phyloP scores from a whole-genome alignment of 1,284 basidiomycete genomes.

The Ustilago vetiveriae region DNA sequence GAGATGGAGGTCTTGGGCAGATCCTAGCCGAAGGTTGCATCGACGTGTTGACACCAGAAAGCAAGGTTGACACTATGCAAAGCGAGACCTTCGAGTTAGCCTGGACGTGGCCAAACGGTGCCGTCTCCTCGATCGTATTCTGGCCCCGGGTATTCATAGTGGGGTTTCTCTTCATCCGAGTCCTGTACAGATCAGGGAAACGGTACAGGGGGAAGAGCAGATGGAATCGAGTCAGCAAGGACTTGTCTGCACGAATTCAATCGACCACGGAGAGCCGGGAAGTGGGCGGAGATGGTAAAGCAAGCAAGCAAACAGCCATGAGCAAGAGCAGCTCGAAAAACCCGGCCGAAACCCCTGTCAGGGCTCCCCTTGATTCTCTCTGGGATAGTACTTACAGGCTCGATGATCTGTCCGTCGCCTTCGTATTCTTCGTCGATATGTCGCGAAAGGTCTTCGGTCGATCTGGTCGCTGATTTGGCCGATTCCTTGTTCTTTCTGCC shows the following conservation, averaged over 20 bases:
- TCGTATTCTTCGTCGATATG: constrained; percentile 56
- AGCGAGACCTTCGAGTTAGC: not conserved
- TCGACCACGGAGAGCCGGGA: no score
- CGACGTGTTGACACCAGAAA: no score
- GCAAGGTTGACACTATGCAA: no score
- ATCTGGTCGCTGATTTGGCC: constrained; percentile 14
- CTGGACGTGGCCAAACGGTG: constrained; percentile 48
- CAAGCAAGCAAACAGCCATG: not conserved
- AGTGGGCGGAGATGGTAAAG: constrained; percentile 6
- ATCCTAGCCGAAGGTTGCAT: no score
- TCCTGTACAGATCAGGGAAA: constrained; percentile 24
- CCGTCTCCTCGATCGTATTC: constrained; percentile 53
- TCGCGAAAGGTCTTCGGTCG: constrained; percentile 36
- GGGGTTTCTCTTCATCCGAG: constrained; percentile 58
- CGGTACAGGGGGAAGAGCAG: not conserved
- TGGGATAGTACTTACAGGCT: constrained; percentile 60
- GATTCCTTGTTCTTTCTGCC: constrained; percentile 21
- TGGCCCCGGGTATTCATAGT: constrained; percentile 51
- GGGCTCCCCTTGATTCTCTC: not conserved
- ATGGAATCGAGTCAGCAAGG: no score
- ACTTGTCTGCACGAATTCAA: no score
- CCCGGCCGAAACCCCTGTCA: not conserved
- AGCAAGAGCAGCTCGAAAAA: not conserved
- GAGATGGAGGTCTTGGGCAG: no score
- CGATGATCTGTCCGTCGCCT: constrained; percentile 65